Conservation (phyloP, 2,329 filamentous ascomycete genomes). For the Colletotrichum destructivum region DNA sequence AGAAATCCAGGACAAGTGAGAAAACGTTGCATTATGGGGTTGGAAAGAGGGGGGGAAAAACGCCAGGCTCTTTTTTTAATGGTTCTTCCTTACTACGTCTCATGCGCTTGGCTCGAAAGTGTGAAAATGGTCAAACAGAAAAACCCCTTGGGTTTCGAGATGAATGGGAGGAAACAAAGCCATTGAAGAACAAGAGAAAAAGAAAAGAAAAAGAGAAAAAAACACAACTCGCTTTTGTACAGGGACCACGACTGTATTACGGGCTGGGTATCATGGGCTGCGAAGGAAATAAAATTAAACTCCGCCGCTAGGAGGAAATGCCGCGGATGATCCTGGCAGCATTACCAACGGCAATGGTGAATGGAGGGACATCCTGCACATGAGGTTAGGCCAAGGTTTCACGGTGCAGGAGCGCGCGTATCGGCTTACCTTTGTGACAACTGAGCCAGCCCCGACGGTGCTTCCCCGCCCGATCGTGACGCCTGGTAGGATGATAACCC, state of each 20-base stretch:
- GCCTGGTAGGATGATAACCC: constrained; percentile 83
- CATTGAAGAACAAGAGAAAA: neutral
- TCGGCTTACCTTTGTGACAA: constrained; percentile 80
- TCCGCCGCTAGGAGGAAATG: constrained; percentile 43
- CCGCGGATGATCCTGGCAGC: constrained; percentile 72
- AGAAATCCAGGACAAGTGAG: neutral
- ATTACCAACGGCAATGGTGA: constrained; percentile 79
- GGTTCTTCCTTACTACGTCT: constrained; percentile 8
- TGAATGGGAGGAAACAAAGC: neutral
- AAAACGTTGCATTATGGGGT: constrained; percentile 11
- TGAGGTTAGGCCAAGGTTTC: constrained; percentile 43
- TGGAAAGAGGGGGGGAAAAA: constrained; percentile 6
- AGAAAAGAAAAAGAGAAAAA: constrained; percentile 2
- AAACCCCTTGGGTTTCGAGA: neutral
- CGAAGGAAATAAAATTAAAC: constrained; percentile 17
- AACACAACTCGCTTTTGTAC: constrained; percentile 36
- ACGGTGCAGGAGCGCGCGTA: neutral
- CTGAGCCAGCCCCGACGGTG: constrained; percentile 85
- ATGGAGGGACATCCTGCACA: constrained; percentile 73
- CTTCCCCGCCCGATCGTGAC: constrained; percentile 85
- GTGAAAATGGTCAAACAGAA: neutral
- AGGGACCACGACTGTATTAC: constrained; percentile 26
- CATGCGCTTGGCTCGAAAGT: constrained; percentile 33
- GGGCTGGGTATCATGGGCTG: constrained; percentile 43
- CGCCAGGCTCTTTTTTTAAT: constrained; percentile 25